Conservation (phyloP, 2,329 filamentous ascomycete species). For the Scedosporium minutisporum region DNA sequence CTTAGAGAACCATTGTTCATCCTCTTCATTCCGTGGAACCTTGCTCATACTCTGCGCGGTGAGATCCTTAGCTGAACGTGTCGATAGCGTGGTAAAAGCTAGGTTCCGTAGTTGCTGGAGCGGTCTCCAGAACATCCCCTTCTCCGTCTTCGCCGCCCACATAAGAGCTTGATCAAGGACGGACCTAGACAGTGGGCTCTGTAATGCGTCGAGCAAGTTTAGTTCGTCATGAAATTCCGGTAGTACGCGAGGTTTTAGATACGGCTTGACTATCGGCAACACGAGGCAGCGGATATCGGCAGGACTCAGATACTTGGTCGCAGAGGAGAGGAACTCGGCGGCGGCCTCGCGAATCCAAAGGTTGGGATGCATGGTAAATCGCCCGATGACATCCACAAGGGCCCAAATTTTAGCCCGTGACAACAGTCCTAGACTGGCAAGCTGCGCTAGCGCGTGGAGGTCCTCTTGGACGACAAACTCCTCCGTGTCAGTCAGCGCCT, state of each 20-base stretch:
- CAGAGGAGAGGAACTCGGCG: slow-evolving; percentile 69
- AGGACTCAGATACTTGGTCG: slow-evolving; percentile 63
- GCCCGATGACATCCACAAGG: slow-evolving; percentile 69
- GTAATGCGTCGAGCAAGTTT: slow-evolving; percentile 69
- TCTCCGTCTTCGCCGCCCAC: slow-evolving; percentile 77
- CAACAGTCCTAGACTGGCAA: slow-evolving; percentile 80
- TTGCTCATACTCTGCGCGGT: slow-evolving; percentile 49
- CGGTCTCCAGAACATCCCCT: slow-evolving; percentile 79
- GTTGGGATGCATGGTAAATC: slow-evolving; percentile 90
- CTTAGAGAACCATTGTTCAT: slow-evolving; percentile 84
- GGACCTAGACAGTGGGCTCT: slow-evolving; percentile 66
- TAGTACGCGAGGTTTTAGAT: slow-evolving; percentile 64
- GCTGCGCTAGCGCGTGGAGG: slow-evolving; percentile 75
- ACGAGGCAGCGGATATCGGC: slow-evolving; percentile 81
- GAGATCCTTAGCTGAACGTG: slow-evolving; percentile 46
- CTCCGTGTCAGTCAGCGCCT: slow-evolving; percentile 84
- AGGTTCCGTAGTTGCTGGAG: slow-evolving; percentile 54
- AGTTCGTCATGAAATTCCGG: slow-evolving; percentile 56
- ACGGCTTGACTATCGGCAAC: slow-evolving; percentile 69
- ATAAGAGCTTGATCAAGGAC: slow-evolving; percentile 77
- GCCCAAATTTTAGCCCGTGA: slow-evolving; percentile 81
- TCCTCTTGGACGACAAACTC: slow-evolving; percentile 91
- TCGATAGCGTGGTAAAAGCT: slow-evolving; percentile 50
- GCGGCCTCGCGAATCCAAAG: slow-evolving; percentile 90
- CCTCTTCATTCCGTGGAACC: slow-evolving; percentile 74